Percentiles rank a stretch among this genome's conserved stretches.
Evolutionary conservation across 1,284 basidiomycete species (phyloP).

Genomic region (Sporisorium exsertum): DNA sequence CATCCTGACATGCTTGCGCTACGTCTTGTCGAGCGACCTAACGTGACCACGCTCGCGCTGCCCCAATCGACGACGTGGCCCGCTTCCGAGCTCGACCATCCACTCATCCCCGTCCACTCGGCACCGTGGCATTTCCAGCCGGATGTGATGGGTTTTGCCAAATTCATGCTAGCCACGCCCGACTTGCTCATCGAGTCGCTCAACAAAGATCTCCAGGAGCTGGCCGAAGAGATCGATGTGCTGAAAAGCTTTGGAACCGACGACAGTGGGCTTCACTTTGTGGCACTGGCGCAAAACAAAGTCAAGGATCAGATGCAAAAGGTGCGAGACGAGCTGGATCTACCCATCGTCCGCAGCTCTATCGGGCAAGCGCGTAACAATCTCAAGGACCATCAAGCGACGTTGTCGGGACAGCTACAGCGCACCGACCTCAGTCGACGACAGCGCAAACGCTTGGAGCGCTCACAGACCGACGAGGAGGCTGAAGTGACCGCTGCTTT

Average conservation of each 20-base stretch:
- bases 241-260: slow-evolving; percentile 73
- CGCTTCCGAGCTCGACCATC: slow-evolving; percentile 33
- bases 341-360: slow-evolving; percentile 50
- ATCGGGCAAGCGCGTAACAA: slow-evolving; percentile 72
- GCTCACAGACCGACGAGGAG: slow-evolving; percentile 42
- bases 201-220: slow-evolving; percentile 79
- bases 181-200: slow-evolving; percentile 79
- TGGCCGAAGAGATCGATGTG: slow-evolving; percentile 74
- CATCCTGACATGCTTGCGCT: slow-evolving; percentile 75
- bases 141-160: slow-evolving; percentile 87
- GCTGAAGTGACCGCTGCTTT: slow-evolving; percentile 12
- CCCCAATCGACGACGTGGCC: slow-evolving; percentile 93
- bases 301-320: slow-evolving; percentile 63
- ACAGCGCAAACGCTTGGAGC: slow-evolving; percentile 49
- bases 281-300: slow-evolving; percentile 76
- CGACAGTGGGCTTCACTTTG: slow-evolving; percentile 83
- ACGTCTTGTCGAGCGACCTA: slow-evolving; percentile 91
- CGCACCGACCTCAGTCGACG: slow-evolving; percentile 49
- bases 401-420: slow-evolving; percentile 28
- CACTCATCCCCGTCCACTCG: slow-evolving; percentile 85
- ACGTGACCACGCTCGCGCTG: slow-evolving; percentile 93
- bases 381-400: slow-evolving; percentile 72
- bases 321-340: slow-evolving; percentile 57
- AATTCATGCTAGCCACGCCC: slow-evolving; percentile 96
- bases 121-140: slow-evolving; percentile 96